phyloP scores from a whole-genome alignment of 768 basidiomycete species.

The Clathrus columnatus region DNA sequence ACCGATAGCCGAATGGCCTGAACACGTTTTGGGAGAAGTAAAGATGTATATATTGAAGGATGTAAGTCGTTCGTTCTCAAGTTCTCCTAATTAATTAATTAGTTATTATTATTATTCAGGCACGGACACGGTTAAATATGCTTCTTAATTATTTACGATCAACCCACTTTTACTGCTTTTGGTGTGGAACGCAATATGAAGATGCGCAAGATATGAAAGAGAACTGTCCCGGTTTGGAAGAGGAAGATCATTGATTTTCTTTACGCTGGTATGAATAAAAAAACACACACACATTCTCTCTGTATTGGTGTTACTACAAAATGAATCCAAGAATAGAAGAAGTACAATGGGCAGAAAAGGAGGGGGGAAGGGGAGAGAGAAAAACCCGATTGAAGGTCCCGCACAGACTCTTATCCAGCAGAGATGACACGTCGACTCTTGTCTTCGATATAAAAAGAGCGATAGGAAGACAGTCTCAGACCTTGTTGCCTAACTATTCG shows the following conservation, averaged over 20 bases:
- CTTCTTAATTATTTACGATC: slow-evolving; percentile 68
- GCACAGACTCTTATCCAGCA: not conserved
- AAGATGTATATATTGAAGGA: slow-evolving; percentile 57
- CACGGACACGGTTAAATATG: slow-evolving; percentile 56
- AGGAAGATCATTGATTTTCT: slow-evolving; percentile 50
- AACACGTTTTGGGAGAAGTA: slow-evolving; percentile 58
- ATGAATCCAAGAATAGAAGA: not conserved
- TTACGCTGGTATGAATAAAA: not conserved
- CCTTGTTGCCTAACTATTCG: slow-evolving; percentile 1
- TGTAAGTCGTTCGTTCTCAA: slow-evolving; percentile 28
- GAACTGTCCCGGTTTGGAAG: slow-evolving; percentile 67
- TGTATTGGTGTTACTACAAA: not conserved
- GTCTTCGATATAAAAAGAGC: not conserved
- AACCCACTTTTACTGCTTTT: slow-evolving; percentile 73
- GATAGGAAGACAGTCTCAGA: slow-evolving; percentile 8
- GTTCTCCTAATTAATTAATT: not conserved
- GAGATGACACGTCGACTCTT: not conserved
- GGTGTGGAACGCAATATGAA: slow-evolving; percentile 76
- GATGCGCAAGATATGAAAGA: slow-evolving; percentile 47
- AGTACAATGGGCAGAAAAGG: slow-evolving; percentile 1
- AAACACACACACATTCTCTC: not conserved
- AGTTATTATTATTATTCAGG: slow-evolving; percentile 32
- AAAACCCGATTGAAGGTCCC: too few relatives aligned
- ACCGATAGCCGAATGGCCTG: slow-evolving; percentile 32
- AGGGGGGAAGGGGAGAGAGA: not conserved